Evolutionary conservation across 192 early-diverging fungal genomes (phyloP).

Genomic region (Umbelopsis ramanniana): DNA sequence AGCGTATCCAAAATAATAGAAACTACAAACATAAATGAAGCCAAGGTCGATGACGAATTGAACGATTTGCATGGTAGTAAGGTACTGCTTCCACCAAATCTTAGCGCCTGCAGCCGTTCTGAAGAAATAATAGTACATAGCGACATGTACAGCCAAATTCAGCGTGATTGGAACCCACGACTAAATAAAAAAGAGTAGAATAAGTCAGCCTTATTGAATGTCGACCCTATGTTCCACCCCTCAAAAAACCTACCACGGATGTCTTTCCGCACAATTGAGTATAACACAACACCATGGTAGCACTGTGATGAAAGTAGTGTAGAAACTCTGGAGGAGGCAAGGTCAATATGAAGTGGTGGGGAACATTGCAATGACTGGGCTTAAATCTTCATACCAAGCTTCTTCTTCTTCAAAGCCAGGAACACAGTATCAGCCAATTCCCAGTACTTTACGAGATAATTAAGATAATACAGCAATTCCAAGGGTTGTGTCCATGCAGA

Average conservation of each 20-base stretch:
- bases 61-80: slow-evolving; percentile 82
- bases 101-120: slow-evolving; percentile 66
- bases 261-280: slow-evolving; percentile 76
- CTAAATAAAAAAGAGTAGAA: slow-evolving; percentile 8
- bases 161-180: slow-evolving; percentile 73
- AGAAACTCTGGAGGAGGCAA: slow-evolving; percentile 67
- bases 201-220: background rate
- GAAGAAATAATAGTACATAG: slow-evolving; percentile 87
- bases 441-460: slow-evolving; percentile 90
- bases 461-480: slow-evolving; percentile 84
- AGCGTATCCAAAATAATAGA: slow-evolving; percentile 71
- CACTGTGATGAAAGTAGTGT: slow-evolving; percentile 91
- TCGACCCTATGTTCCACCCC: background rate
- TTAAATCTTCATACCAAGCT: slow-evolving; percentile 50
- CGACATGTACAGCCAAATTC: slow-evolving; percentile 80
- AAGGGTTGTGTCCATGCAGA: slow-evolving; percentile 74
- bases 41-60: slow-evolving; percentile 85
- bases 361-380: background rate
- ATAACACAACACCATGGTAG: slow-evolving; percentile 88
- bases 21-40: slow-evolving; percentile 80
- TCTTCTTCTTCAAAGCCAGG: slow-evolving; percentile 80
- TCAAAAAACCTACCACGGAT: slow-evolving; percentile 68
- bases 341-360: background rate
- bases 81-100: slow-evolving; percentile 88
- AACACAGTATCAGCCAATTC: slow-evolving; percentile 89